Evolutionary conservation across 305 asterid species (phyloP).

Genomic region (Fraxinus paxiana): DNA sequence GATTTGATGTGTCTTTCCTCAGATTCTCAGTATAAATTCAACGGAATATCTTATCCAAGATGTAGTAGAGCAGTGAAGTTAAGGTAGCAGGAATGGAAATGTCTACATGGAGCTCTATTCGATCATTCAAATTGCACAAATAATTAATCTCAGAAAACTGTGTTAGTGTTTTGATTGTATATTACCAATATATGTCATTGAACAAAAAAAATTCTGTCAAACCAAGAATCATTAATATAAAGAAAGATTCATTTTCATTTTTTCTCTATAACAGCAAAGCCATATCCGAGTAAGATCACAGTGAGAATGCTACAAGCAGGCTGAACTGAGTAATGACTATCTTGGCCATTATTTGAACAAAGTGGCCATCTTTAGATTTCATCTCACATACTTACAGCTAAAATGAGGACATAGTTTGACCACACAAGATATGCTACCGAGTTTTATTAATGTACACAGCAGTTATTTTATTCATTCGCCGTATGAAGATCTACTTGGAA

Average conservation of each 20-base stretch:
- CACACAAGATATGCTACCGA: background rate
- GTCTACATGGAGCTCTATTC: background rate
- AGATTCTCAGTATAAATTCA: background rate
- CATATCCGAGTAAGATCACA: background rate
- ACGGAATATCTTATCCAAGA: background rate
- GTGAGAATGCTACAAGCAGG: background rate
- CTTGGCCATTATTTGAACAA: background rate
- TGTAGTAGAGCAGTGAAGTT: background rate
- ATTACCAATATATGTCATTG: background rate
- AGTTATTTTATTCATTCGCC: background rate
- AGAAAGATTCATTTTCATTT: background rate
- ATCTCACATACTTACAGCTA: background rate
- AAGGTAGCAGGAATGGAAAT: background rate
- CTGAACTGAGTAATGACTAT: background rate
- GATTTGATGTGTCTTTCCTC: background rate
- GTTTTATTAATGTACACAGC: constrained; percentile 7
- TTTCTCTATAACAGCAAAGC: background rate
- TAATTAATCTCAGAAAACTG: background rate
- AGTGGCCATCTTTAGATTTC: background rate
- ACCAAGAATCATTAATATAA: background rate
- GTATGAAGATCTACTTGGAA: background rate
- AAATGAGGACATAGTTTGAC: background rate
- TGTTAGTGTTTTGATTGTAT: background rate
- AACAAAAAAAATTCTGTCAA: background rate
- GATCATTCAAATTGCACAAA: background rate